Evolutionary conservation across 257 asterid genomes (phyloP).

Genomic region (Henckelia pumila): DNA sequence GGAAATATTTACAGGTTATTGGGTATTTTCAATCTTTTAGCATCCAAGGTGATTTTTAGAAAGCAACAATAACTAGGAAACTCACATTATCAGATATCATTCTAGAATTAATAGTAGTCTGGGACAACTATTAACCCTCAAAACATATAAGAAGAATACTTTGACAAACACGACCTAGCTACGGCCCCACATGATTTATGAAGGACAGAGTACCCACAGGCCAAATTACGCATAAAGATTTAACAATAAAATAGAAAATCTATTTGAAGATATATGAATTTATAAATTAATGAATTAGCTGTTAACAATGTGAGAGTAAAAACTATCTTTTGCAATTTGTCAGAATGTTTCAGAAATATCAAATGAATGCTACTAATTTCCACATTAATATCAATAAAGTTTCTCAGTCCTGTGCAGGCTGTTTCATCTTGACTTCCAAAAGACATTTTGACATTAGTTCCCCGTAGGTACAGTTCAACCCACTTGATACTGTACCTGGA

Average conservation of each 20-base stretch:
- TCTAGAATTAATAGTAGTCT: background rate
- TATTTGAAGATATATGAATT: conserved; percentile 11
- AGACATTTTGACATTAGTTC: conserved; percentile 24
- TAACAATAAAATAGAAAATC: background rate
- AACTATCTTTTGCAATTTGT: conserved; percentile 16
- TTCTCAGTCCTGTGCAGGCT: conserved; percentile 26
- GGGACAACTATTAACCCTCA: background rate
- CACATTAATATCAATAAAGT: conserved; percentile 15
- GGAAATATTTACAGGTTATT: background rate
- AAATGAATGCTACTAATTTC: conserved; percentile 20
- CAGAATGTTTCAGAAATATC: conserved; percentile 10
- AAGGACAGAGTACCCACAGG: background rate
- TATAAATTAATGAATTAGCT: conserved; percentile 8
- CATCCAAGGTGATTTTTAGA: background rate
- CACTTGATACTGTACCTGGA: conserved; percentile 31
- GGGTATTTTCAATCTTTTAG: conserved; percentile 6
- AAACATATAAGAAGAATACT: conserved; percentile 4
- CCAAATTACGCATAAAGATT: background rate
- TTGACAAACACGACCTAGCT: background rate
- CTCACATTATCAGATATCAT: background rate
- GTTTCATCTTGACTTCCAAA: conserved; percentile 26
- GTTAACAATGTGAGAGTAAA: conserved; percentile 15
- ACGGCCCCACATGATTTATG: conserved; percentile 6
- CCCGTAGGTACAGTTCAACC: conserved; percentile 24
- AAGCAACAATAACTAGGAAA: conserved; percentile 9